Conservation (phyloP, 2,329 filamentous ascomycete species). For the Bimuria novae-zelandiae region DNA sequence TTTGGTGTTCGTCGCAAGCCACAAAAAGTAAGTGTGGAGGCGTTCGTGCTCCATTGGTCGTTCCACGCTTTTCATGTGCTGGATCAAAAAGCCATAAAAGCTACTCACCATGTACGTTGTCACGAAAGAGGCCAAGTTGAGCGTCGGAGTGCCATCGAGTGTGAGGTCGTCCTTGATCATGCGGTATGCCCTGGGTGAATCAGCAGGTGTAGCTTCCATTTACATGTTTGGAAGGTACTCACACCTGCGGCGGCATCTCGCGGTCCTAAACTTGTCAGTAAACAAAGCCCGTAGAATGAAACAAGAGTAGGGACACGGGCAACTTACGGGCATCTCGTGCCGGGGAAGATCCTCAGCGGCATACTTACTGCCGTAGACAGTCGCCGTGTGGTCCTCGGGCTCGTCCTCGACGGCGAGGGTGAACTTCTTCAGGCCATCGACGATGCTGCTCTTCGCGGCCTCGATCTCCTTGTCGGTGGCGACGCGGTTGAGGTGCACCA, state of each 20-base stretch:
- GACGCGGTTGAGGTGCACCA: constrained; percentile 57
- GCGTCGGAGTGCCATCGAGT: constrained; percentile 69
- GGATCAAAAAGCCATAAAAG: background rate
- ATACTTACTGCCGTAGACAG: constrained; percentile 86
- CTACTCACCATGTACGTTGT: constrained; percentile 92
- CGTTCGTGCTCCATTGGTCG: background rate
- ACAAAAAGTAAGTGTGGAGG: background rate
- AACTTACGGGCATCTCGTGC: constrained; percentile 81
- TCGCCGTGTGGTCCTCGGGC: constrained; percentile 67
- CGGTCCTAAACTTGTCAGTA: constrained; percentile 24
- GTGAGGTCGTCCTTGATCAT: constrained; percentile 92
- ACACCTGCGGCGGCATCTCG: constrained; percentile 86
- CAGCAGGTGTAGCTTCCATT: background rate
- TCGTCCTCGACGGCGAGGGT: constrained; percentile 35
- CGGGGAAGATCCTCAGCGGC: constrained; percentile 79
- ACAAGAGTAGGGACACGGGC: background rate
- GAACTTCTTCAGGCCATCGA: constrained; percentile 28
- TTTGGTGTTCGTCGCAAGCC: background rate
- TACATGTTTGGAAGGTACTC: constrained; percentile 6
- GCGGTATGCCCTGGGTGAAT: constrained; percentile 69
- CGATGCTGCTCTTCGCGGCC: constrained; percentile 21
- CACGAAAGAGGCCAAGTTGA: constrained; percentile 85
- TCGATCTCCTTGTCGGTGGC: constrained; percentile 48
- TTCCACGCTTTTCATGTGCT: background rate
- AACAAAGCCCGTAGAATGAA: background rate